A percentile compares a stretch with the other conserved stretches of the same genome.
Evolutionary conservation across 768 basidiomycete species (phyloP).

Genomic region (Termitomyces sp.): DNA sequence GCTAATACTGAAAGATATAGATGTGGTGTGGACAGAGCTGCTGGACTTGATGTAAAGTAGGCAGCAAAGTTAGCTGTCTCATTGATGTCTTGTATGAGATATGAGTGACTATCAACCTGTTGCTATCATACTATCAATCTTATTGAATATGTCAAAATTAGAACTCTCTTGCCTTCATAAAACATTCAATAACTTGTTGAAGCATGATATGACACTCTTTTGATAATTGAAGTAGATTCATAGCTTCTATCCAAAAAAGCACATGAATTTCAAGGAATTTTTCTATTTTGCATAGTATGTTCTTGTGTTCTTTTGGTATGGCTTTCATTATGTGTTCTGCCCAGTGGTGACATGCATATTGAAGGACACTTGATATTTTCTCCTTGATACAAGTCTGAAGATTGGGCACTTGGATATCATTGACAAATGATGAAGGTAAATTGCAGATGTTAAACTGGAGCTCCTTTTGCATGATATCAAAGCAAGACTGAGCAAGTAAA

Average conservation of each 20-base stretch:
- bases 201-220: conserved; percentile 18
- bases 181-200: conserved; percentile 10
- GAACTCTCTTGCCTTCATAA: conserved; percentile 4
- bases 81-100: conserved; percentile 7
- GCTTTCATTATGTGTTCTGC: background rate
- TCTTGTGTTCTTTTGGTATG: background rate
- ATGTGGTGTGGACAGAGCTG: too few species aligned
- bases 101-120: background rate
- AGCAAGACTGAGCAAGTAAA: background rate
- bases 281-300: background rate
- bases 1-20: too few species aligned
- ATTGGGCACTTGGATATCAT: background rate
- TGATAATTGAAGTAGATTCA: conserved; percentile 22
- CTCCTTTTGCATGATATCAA: background rate
- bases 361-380: background rate
- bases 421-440: background rate
- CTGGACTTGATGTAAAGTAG: too few species aligned
- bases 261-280: conserved; percentile 16
- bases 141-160: background rate
- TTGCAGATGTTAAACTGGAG: background rate
- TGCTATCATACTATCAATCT: background rate
- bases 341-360: background rate
- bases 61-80: conserved; percentile 3
- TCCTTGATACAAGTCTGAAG: background rate
- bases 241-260: conserved; percentile 8